Base-by-base conservation (phyloP, 1,284 basidiomycete species). In the Hypsizygus ulmarius region DNA sequence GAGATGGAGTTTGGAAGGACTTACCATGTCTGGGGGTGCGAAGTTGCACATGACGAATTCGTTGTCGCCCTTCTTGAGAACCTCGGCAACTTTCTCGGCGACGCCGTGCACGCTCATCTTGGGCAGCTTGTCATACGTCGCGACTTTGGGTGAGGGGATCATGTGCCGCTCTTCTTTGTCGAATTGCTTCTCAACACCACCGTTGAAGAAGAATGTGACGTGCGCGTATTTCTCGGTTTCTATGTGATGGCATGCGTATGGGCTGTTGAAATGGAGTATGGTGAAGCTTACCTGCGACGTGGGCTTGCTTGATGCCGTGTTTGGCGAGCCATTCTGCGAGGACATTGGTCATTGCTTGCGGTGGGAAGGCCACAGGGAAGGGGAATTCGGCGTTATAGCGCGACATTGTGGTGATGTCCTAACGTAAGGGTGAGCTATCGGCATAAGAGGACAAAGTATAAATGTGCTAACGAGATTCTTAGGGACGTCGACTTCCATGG, bases 31-130 rank as follows among this genome's bases (percentile, higher is more conserved):
- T 11, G 93, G 93, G 40, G 93, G 93, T 19, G 93, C 93, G 68
- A 94, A 94, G 72, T 94, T 95, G 74, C 91, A 94, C 92, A 96
- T 95, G 53, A 95, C 79, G 65, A 95, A 94, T 44, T 94, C 88
- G 59, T 88, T 77, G 50, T 84, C 73, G 50, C 75, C 68, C 55
- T 73, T 70, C 61, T 77, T 78, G 55, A 95, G 79, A n/a, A 92
- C 74, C 66, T 91, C 85, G 2, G 89, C 89, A 10, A 95, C 91
- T 68, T 91, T 92, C 63, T 93, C 87, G 0, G 91, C 92, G 9
- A 95, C 93, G 37, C 71, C 79, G 59, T 90, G 85, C 3, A 84
- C 90, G 64, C 82, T 87, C 92, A 96, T 95, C 62, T 84, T 80
- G 4, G 92, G 93, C 55, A 90, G 75, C 61, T 87, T 78, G 70